These are phyloP conservation scores for Mycena belliarum DNA, from an alignment of 768 basidiomycete species.

Conservation along the genomic window DNA sequence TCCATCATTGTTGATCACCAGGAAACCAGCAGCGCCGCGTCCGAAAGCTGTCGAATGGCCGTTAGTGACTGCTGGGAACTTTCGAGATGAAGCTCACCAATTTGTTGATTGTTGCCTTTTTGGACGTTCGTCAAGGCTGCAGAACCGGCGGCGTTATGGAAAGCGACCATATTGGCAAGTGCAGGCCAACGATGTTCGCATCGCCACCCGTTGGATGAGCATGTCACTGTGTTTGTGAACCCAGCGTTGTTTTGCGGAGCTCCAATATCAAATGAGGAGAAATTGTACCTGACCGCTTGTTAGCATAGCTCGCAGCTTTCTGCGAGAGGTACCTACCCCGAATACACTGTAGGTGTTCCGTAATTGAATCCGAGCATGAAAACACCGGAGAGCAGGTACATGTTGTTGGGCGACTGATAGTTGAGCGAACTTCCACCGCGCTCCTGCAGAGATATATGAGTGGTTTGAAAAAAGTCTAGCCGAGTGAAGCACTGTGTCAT, in stretches of 20 bases:
- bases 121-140: slow-evolving; percentile 17
- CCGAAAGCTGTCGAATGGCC: slow-evolving; percentile 8
- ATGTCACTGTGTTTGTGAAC: slow-evolving; percentile 24
- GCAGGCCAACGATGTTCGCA: slow-evolving; percentile 20
- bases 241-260: slow-evolving; percentile 24
- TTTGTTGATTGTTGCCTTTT: slow-evolving; percentile 20
- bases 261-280: slow-evolving; percentile 5
- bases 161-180: slow-evolving; percentile 20
- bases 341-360: slow-evolving; percentile 25
- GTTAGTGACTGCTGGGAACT: no score
- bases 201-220: slow-evolving; percentile 23
- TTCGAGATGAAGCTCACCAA: slow-evolving; percentile 14
- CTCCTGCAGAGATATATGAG: slow-evolving; percentile 12
- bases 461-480: background rate
- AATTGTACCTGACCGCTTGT: slow-evolving; percentile 10
- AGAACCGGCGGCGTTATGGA: slow-evolving; percentile 23
- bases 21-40: slow-evolving; percentile 9
- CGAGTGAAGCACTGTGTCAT: slow-evolving; percentile 15
- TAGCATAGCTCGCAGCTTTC: background rate
- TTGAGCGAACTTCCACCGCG: slow-evolving; percentile 22
- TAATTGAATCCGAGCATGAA: slow-evolving; percentile 26
- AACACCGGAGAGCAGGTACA: slow-evolving; percentile 22
- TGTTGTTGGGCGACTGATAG: slow-evolving; percentile 17
- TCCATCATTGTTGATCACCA: slow-evolving; percentile 17
- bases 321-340: slow-evolving; percentile 13